Conservation (phyloP, 108 stramenopile genomes). For the Mediolabrus comicus region DNA sequence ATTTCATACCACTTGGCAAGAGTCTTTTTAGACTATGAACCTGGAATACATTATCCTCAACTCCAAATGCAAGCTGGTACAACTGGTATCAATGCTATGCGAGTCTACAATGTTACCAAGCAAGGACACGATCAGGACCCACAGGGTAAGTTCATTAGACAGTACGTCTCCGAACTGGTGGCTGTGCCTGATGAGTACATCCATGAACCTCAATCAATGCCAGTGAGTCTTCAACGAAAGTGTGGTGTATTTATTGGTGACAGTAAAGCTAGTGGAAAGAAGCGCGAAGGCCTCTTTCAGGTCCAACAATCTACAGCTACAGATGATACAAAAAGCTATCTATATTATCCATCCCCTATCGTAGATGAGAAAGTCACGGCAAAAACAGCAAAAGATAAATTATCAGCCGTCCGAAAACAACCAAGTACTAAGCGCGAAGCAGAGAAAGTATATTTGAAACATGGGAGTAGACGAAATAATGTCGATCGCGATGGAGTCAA, state of each 20-base stretch:
- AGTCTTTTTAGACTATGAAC: constrained; percentile 68
- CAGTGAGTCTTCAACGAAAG: constrained; percentile 41
- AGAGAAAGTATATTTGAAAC: constrained; percentile 57
- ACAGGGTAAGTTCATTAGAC: constrained; percentile 53
- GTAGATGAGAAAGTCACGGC: constrained; percentile 60
- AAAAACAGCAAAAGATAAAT: constrained; percentile 56
- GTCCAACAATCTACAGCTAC: constrained; percentile 10
- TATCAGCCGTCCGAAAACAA: constrained; percentile 56
- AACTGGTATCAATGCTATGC: constrained; percentile 77
- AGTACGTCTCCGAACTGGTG: constrained; percentile 51
- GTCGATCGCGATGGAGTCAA: constrained; percentile 47
- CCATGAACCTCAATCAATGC: constrained; percentile 73
- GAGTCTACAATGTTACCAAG: constrained; percentile 76
- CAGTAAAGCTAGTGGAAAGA: neutral
- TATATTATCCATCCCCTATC: constrained; percentile 58
- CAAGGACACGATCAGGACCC: constrained; percentile 78
- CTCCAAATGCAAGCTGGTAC: constrained; percentile 83
- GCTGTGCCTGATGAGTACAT: constrained; percentile 56
- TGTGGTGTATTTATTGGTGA: constrained; percentile 25
- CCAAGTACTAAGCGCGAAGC: constrained; percentile 50
- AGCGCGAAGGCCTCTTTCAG: neutral
- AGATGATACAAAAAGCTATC: neutral
- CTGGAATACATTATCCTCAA: constrained; percentile 74
- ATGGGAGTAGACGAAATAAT: constrained; percentile 58
- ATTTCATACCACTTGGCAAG: constrained; percentile 63